These are phyloP conservation scores for Globomyces sp. DNA, from an alignment of 371 early-diverging fungal species.

Conservation along the genomic window DNA sequence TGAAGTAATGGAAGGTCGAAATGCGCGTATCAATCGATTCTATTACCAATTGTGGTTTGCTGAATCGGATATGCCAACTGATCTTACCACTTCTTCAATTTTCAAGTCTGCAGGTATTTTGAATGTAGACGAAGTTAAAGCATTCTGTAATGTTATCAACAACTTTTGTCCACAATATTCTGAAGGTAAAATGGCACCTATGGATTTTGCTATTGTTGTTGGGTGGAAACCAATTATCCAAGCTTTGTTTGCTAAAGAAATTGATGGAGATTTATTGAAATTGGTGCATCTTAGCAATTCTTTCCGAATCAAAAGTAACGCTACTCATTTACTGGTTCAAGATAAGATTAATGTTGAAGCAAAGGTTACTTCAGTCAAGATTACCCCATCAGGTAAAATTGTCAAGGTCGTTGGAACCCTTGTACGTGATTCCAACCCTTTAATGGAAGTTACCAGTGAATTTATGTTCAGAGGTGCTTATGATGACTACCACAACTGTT, in stretches of 20 bases:
- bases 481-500: conserved; percentile 77
- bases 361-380: conserved; percentile 69
- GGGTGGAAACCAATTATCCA: conserved; percentile 93
- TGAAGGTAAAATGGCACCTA: conserved; percentile 70
- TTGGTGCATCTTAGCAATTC: conserved; percentile 94
- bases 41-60: conserved; percentile 89
- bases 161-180: conserved; percentile 86
- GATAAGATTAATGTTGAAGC: conserved; percentile 79
- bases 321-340: conserved; percentile 39
- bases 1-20: conserved; percentile 90
- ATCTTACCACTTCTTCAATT: conserved; percentile 61
- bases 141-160: conserved; percentile 86
- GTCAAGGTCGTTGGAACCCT: conserved; percentile 70
- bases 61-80: conserved; percentile 50
- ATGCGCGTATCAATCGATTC: conserved; percentile 89
- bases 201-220: conserved; percentile 93
- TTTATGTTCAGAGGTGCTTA: conserved; percentile 94
- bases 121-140: conserved; percentile 56
- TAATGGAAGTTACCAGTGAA: conserved; percentile 74
- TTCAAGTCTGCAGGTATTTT: conserved; percentile 64
- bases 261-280: conserved; percentile 89
- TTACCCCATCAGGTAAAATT: conserved; percentile 87
- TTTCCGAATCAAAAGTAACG: conserved; percentile 79
- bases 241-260: conserved; percentile 90
- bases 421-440: conserved; percentile 59